These are phyloP conservation scores for Talaromyces sp. DNA, from an alignment of 2,329 filamentous ascomycete species.

Conservation along the genomic window DNA sequence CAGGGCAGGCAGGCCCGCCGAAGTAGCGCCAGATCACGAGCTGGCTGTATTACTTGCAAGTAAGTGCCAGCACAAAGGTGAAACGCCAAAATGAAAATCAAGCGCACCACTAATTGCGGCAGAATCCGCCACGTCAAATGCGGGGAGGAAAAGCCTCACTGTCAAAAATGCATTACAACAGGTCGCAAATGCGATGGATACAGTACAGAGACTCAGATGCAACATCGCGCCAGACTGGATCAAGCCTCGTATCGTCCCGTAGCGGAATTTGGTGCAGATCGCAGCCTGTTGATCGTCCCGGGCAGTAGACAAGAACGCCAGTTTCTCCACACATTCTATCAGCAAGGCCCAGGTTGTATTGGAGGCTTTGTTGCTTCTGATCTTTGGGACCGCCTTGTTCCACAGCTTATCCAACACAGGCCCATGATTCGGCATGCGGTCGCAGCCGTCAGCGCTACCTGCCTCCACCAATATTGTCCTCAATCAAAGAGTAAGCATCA, in stretches of 20 bases:
- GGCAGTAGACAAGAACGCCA: not conserved
- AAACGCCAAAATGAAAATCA: not conserved
- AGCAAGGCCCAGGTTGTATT: not conserved
- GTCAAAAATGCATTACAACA: not conserved
- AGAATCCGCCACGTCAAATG: not conserved
- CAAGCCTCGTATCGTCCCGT: not conserved
- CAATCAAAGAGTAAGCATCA: not conserved
- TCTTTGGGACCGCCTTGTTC: not conserved
- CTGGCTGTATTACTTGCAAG: not conserved
- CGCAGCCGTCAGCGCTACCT: not conserved
- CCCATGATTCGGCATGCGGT: conserved; percentile 1
- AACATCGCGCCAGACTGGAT: not conserved
- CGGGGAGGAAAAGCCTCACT: not conserved
- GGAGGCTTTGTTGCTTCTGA: not conserved
- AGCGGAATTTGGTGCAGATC: not conserved
- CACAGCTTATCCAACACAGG: not conserved
- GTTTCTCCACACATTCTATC: not conserved
- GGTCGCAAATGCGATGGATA: not conserved
- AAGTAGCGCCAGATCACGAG: not conserved
- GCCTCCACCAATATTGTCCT: not conserved
- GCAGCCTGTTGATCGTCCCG: not conserved
- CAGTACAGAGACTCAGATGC: not conserved
- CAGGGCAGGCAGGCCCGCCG: not conserved
- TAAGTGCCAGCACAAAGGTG: not conserved
- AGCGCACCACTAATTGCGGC: not conserved